These are phyloP conservation scores for Crithidia mellificae DNA, from an alignment of 208 protist genomes.

Conservation along the genomic window DNA sequence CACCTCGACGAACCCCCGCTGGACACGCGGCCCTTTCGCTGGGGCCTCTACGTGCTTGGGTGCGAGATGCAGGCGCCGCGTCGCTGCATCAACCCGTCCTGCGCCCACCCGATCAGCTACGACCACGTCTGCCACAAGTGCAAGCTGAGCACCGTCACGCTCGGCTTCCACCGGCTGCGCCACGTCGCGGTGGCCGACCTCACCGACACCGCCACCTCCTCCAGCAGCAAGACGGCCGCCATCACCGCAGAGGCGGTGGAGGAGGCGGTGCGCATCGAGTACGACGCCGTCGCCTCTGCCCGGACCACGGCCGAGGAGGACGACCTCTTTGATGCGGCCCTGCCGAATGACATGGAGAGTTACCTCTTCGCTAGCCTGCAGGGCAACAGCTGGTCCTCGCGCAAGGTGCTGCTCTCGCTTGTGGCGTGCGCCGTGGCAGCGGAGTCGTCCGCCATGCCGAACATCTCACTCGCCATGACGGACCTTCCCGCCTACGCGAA, in stretches of 20 bases:
- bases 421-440: conserved; percentile 30
- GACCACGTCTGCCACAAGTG: conserved; percentile 31
- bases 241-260: conserved; percentile 6
- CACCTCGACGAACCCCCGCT: neutral
- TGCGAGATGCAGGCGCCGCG: conserved; percentile 35
- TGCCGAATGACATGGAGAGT: conserved; percentile 29
- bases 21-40: too few relatives aligned
- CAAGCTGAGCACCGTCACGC: conserved; percentile 36
- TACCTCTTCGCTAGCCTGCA: conserved; percentile 25
- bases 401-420: conserved; percentile 35
- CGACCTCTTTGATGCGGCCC: conserved; percentile 22
- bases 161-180: conserved; percentile 23
- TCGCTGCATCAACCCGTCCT: conserved; percentile 48
- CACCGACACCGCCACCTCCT: neutral
- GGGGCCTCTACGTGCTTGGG: conserved; percentile 40
- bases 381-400: conserved; percentile 20
- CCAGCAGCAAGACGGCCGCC: neutral
- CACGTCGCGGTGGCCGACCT: conserved; percentile 6
- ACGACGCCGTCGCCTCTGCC: conserved; percentile 20
- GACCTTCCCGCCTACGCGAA: conserved; percentile 35
- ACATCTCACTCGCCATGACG: conserved; percentile 40
- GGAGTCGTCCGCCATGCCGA: conserved; percentile 33
- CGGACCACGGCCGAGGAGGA: conserved; percentile 31
- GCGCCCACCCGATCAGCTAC: conserved; percentile 28
- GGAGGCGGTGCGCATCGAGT: conserved; percentile 18